These are phyloP conservation scores for Tolypocladium amazonense DNA, from an alignment of 2,329 filamentous ascomycete species.

Conservation along the genomic window DNA sequence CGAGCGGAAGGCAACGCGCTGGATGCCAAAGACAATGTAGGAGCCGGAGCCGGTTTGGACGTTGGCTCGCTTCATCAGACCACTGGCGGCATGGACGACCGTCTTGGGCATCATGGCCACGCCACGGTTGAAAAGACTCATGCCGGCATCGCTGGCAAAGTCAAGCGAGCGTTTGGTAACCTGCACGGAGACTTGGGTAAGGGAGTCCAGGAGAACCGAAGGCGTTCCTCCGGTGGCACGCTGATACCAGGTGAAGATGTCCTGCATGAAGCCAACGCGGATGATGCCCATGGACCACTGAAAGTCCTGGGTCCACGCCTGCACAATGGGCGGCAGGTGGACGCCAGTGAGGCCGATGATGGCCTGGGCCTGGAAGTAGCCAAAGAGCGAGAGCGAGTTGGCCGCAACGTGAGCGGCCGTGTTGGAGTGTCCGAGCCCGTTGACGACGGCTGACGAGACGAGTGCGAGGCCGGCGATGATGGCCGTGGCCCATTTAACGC, in stretches of 20 bases:
- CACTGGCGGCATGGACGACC: conserved; percentile 19
- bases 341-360: conserved; percentile 81
- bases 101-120: conserved; percentile 38
- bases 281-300: conserved; percentile 98
- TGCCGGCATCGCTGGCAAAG: conserved; percentile 20
- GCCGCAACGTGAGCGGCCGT: conserved; percentile 90
- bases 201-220: conserved; percentile 63
- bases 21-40: conserved; percentile 66
- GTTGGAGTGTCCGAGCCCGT: conserved; percentile 84
- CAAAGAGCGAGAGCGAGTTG: conserved; percentile 86
- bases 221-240: conserved; percentile 82
- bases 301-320: conserved; percentile 94
- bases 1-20: conserved; percentile 67
- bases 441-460: conserved; percentile 77
- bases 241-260: conserved; percentile 91
- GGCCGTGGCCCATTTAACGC: conserved; percentile 82
- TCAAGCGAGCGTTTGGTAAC: conserved; percentile 54
- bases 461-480: conserved; percentile 78
- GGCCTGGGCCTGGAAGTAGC: conserved; percentile 90
- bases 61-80: conserved; percentile 43
- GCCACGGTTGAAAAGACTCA: conserved; percentile 43
- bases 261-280: conserved; percentile 73
- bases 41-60: conserved; percentile 42
- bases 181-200: conserved; percentile 70
- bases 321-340: conserved; percentile 73